Evolutionary conservation across 441 rosid genomes (phyloP).

Genomic region (Flueggea neowawraea): DNA sequence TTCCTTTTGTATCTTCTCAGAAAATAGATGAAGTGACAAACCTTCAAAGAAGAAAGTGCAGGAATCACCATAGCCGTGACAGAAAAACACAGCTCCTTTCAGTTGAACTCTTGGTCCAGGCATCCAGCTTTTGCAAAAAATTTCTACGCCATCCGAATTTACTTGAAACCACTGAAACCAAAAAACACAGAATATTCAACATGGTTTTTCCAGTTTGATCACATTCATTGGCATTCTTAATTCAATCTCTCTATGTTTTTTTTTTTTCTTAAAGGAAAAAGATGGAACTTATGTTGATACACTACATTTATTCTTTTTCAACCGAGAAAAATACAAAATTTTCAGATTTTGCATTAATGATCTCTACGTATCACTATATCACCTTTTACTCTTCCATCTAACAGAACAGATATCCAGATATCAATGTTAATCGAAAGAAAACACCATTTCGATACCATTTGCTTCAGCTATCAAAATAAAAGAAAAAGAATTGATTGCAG

Average conservation of each 20-base stretch:
- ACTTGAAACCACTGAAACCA: constrained; percentile 67
- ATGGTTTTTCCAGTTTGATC: neutral
- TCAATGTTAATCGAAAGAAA: too few species aligned
- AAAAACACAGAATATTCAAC: constrained; percentile 8
- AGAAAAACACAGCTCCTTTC: constrained; percentile 70
- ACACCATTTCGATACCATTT: too few species aligned
- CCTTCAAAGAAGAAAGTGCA: constrained; percentile 99
- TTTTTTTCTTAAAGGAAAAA: neutral
- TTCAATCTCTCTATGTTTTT: neutral
- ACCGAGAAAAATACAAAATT: too few species aligned
- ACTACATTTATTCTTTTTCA: too few species aligned
- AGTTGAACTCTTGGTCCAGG: constrained; percentile 53
- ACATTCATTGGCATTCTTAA: neutral
- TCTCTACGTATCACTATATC: too few species aligned
- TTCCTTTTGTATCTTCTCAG: neutral
- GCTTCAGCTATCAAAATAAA: neutral
- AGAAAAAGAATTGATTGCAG: neutral
- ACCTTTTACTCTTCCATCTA: too few species aligned
- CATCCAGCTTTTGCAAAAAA: constrained; percentile 85
- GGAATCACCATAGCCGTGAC: constrained; percentile 97
- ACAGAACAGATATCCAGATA: too few species aligned
- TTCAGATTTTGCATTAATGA: too few species aligned
- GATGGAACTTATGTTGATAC: too few species aligned
- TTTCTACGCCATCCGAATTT: constrained; percentile 65
- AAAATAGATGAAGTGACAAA: constrained; percentile 25